A percentile compares a stretch with the other conserved stretches of the same genome.
phyloP scores from a whole-genome alignment of 2,329 filamentous ascomycete species.

The Acrocalymma vagum region DNA sequence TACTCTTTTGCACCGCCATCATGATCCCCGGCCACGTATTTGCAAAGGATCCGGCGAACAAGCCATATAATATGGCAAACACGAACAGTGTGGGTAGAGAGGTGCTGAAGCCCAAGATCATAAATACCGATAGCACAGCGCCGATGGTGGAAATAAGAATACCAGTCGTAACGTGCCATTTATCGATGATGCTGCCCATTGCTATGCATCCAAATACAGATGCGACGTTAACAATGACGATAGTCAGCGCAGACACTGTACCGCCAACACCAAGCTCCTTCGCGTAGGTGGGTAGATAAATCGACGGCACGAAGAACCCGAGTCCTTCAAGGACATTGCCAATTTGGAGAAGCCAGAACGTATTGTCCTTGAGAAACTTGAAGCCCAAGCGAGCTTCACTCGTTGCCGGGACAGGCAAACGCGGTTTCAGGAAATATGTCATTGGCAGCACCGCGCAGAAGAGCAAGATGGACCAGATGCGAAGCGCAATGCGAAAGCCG shows the following conservation, averaged over 20 bases:
- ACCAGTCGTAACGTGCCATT: slow-evolving; percentile 50
- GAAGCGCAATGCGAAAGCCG: slow-evolving; percentile 52
- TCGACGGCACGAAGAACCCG: slow-evolving; percentile 50
- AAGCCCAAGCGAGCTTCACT: slow-evolving; percentile 33
- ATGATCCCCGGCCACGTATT: slow-evolving; percentile 37
- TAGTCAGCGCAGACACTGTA: slow-evolving; percentile 36
- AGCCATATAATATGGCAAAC: slow-evolving; percentile 45
- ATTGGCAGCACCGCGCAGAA: slow-evolving; percentile 42
- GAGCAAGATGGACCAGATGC: slow-evolving; percentile 47
- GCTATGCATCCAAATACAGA: slow-evolving; percentile 45
- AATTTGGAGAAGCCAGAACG: slow-evolving; percentile 42
- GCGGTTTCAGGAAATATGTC: slow-evolving; percentile 41
- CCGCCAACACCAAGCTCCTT: slow-evolving; percentile 30
- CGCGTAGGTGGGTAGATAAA: slow-evolving; percentile 50
- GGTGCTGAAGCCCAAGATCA: slow-evolving; percentile 58
- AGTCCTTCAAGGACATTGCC: slow-evolving; percentile 48
- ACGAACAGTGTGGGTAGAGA: slow-evolving; percentile 43
- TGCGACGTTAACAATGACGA: slow-evolving; percentile 47
- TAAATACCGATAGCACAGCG: slow-evolving; percentile 50
- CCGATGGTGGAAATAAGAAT: slow-evolving; percentile 53
- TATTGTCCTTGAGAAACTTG: slow-evolving; percentile 34
- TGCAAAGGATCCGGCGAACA: slow-evolving; percentile 40
- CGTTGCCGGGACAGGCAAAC: slow-evolving; percentile 33
- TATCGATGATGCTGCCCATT: slow-evolving; percentile 52
- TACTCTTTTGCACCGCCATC: slow-evolving; percentile 24